Evolutionary conservation across 768 basidiomycete species (phyloP), one percentile per base, ranked within the genome.

Genomic region (Psilocybe cubensis): DNA sequence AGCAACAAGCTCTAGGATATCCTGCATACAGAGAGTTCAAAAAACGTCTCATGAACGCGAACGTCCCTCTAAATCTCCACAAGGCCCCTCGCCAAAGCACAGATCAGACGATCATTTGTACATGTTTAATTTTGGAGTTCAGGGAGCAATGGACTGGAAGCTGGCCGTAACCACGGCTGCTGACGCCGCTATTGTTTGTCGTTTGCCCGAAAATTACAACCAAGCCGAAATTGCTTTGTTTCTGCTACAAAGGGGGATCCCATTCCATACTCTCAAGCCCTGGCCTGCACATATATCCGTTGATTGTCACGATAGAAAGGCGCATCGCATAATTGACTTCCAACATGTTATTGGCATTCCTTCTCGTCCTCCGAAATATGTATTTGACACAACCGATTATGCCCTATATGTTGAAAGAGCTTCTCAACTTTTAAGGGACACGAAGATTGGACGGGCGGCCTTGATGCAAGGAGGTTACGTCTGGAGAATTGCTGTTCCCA

Each of bases 381-480:
- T 25, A 20, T 45, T 45, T n/a, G 12, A 24, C 14, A 25, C 24
- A 11, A 11, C 6, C 14, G 44, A 45, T 27, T 45, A 45, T 20
- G 9, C 44, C n/a, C 23, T 45, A 10, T 45, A 45, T 24, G n/a
- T 45, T 14, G 44, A 45, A 3, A 6, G 44, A 4, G 9, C 24
- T 17, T 10, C 44, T 7, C 23, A 25, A 14, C 44, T 45, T 11
- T 25, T 45, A 2, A 45, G 17, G 44, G 4, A 17, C 10, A 20
- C 4, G 9, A n/a, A n/a, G n/a, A n/a, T n/a, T 14, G 41, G 33
- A 17, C 57, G 57, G 18, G 52, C 44, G 3, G 57, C 51, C 10
- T 25, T 58, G 21, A 52, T 53, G 45, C 24, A 46, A 12, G 51
- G 57, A 20, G 57, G 57, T 14, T 58, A 52, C 23, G 6, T 58